These are phyloP conservation scores for Hordeum marinum DNA, from an alignment of 176 grass and related monocot species.

Conservation along the genomic window DNA sequence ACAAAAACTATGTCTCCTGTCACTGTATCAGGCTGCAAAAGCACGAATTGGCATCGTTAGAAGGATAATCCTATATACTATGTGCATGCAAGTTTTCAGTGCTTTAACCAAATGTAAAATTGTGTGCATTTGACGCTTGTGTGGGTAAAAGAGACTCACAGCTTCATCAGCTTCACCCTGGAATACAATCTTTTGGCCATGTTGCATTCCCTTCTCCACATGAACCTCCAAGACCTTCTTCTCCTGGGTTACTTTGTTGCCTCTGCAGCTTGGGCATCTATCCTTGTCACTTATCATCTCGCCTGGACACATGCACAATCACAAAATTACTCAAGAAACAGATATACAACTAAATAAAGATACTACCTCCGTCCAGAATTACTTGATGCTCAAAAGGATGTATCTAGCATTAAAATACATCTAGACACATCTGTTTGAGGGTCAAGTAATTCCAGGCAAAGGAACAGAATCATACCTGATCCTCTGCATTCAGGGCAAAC, in stretches of 20 bases:
- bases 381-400: too few species aligned
- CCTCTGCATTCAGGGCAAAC: slow-evolving; percentile 89
- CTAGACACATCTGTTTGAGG: too few species aligned
- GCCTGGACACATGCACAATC: slow-evolving; percentile 37
- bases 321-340: slow-evolving; percentile 18
- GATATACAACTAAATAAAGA: slow-evolving; percentile 14
- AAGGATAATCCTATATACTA: not conserved
- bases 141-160: slow-evolving; percentile 37
- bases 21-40: slow-evolving; percentile 75
- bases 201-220: slow-evolving; percentile 96
- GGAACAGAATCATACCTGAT: slow-evolving; percentile 41
- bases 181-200: slow-evolving; percentile 92
- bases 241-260: slow-evolving; percentile 66
- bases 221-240: slow-evolving; percentile 93
- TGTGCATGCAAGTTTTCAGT: not conserved
- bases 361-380: not conserved
- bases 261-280: slow-evolving; percentile 73
- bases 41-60: not conserved
- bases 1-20: slow-evolving; percentile 94
- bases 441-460: too few species aligned
- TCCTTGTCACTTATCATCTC: slow-evolving; percentile 94
- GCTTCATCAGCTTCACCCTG: slow-evolving; percentile 99
- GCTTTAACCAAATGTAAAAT: not conserved
- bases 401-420: too few species aligned
- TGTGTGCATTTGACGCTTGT: not conserved